A percentile compares a stretch with the other conserved stretches of the same genome.
phyloP scores from a whole-genome alignment of 2,329 filamentous ascomycete genomes.

The Penicillium sp. region DNA sequence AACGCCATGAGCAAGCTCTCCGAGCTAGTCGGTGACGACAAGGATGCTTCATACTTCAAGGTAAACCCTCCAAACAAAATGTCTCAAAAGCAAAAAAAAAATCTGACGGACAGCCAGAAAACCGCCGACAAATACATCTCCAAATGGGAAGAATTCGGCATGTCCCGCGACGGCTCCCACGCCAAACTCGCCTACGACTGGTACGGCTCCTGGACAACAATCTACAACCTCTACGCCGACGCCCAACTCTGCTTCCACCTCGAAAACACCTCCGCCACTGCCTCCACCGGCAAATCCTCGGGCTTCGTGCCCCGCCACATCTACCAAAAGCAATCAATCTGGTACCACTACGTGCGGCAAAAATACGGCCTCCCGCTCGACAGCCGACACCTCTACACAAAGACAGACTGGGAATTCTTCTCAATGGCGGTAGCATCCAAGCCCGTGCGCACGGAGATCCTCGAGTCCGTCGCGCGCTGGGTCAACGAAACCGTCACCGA shows the following conservation, averaged over 20 bases:
- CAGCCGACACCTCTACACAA: constrained; percentile 79
- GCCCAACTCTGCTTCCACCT: constrained; percentile 78
- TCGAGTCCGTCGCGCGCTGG: constrained; percentile 75
- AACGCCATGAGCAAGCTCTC: constrained; percentile 75
- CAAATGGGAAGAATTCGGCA: constrained; percentile 71
- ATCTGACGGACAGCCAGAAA: constrained; percentile 36
- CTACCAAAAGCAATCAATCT: constrained; percentile 77
- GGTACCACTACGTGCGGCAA: constrained; percentile 78
- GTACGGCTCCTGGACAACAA: constrained; percentile 78
- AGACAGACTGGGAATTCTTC: constrained; percentile 91
- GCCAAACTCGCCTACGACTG: constrained; percentile 79
- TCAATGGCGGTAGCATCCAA: constrained; percentile 75
- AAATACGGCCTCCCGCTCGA: constrained; percentile 82
- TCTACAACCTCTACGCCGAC: constrained; percentile 85
- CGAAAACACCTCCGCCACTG: constrained; percentile 42
- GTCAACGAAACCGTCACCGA: constrained; percentile 80
- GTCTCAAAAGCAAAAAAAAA: background rate
- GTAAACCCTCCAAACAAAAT: constrained; percentile 23
- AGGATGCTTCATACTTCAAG: constrained; percentile 61
- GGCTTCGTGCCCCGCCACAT: constrained; percentile 72
- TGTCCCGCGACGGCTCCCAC: constrained; percentile 69
- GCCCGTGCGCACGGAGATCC: constrained; percentile 68
- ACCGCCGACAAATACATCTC: constrained; percentile 68
- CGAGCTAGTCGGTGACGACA: constrained; percentile 59
- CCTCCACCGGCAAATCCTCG: constrained; percentile 31